Evolutionary conservation across 768 basidiomycete genomes (phyloP), one percentile per base, ranked within the genome.

Genomic region (Auricularia heimuer): DNA sequence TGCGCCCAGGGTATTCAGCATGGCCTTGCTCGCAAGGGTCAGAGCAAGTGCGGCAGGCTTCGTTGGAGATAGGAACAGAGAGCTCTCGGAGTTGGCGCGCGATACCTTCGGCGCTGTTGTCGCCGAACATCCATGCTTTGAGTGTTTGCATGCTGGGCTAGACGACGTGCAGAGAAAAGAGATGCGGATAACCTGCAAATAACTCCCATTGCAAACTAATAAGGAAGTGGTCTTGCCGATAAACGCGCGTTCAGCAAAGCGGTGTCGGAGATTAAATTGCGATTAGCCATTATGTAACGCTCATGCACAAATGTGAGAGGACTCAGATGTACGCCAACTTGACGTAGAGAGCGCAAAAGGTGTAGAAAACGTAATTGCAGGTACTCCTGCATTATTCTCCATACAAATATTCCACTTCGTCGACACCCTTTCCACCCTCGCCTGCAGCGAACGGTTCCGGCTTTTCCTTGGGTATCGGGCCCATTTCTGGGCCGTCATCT

Each of bases 381-480:
- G 29, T 29, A 29, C 29, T 29, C 29, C 29, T 29, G 29, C 29
- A 29, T 45, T 67, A 67, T 54, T 67, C 67, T 18, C 64, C 61
- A 21, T 65, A 67, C 64, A 67, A 62, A 61, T 62, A 91, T 72
- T 94, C 92, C 6, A 94, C 92, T 75, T 94, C 92, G 69, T 94
- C 92, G 16, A 94, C 91, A 62, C 92, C 71, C 62, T 70, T 68
- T 33, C 72, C 72, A 34, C 68, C 89, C 24, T 85, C 91, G 1
- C 89, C 89, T 4, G 87, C 82, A 24, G 85, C 84, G 72, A 93
- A 93, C 10, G 90, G 87, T 24, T 83, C 80, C 11, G 62, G 74
- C 39, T 85, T 80, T 67, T 90, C 90, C 63, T 88, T 85, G 10
- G 88, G 89, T 71, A 88, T 84, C 35, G 89, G 89, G 7, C 90